phyloP scores from a whole-genome alignment of 2,329 filamentous ascomycete genomes.

The Leptodontidium sp. region DNA sequence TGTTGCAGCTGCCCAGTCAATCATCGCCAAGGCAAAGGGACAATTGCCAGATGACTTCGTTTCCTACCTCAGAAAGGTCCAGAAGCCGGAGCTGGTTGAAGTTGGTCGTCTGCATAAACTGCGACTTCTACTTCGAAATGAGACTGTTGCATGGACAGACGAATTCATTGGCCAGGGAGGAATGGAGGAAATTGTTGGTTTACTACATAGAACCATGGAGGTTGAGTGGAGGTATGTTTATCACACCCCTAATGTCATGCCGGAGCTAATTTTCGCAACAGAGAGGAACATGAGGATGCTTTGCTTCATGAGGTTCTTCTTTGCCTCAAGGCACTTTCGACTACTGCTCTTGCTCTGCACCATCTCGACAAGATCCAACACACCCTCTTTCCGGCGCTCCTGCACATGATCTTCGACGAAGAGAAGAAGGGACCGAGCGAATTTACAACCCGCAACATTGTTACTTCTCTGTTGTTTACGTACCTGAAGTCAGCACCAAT shows the following conservation, averaged over 20 bases:
- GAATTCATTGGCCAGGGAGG: slow-evolving; percentile 88
- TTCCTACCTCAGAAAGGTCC: slow-evolving; percentile 80
- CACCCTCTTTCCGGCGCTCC: slow-evolving; percentile 83
- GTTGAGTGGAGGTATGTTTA: slow-evolving; percentile 88
- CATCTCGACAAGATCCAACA: slow-evolving; percentile 82
- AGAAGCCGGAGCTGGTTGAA: slow-evolving; percentile 83
- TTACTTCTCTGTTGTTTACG: slow-evolving; percentile 88
- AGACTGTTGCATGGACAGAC: slow-evolving; percentile 96
- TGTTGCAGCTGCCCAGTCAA: slow-evolving; percentile 62
- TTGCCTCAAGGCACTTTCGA: slow-evolving; percentile 93
- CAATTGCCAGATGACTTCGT: slow-evolving; percentile 86
- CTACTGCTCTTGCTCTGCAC: slow-evolving; percentile 84
- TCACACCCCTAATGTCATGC: neutral
- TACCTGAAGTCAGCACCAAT: slow-evolving; percentile 77
- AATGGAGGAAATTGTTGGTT: slow-evolving; percentile 87
- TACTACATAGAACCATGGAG: slow-evolving; percentile 91
- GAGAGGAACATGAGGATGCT: slow-evolving; percentile 94
- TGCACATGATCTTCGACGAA: slow-evolving; percentile 94
- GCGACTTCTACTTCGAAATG: slow-evolving; percentile 86
- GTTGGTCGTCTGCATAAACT: slow-evolving; percentile 97
- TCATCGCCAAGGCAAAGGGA: slow-evolving; percentile 75
- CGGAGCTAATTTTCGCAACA: slow-evolving; percentile 54
- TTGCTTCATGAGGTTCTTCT: slow-evolving; percentile 91
- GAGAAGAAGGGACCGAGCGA: slow-evolving; percentile 98
- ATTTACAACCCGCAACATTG: slow-evolving; percentile 90